Base-by-base conservation (phyloP, 1,284 basidiomycete species). In the Cryptococcus sp. region DNA sequence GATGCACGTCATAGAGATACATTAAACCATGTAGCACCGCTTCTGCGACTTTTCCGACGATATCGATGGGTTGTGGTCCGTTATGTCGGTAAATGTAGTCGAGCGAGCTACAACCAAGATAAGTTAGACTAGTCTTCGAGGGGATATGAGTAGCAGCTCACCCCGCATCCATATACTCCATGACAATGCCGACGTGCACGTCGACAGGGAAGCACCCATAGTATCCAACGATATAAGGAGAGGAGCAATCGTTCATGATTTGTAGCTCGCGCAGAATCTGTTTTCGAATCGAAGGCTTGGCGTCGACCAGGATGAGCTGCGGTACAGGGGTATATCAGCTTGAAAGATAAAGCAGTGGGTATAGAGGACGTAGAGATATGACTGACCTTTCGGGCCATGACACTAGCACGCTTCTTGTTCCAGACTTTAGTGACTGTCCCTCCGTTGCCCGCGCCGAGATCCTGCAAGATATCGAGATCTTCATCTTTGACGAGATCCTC, bases 141-240 rank as follows among this genome's bases (percentile, higher is more conserved):
- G 22, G 3, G 40, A 20, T 22, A 38, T n/a, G 39, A 13, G n/a
- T 6, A 34, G 15, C n/a, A 22, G 63, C 80, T 61, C 56, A 82
- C 79, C 80, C 80, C 54, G 81, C 79, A 64, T 99, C 92, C 93
- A 94, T 94, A 77, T 82, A 91, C 74, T 99, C 95, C 89, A 99
- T 98, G 78, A 94, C 98, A 65, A 99, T 94, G 78, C 93, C 97
- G 71, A 99, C 95, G 69, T 98, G 96, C 13, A 95, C 93, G 73
- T 99, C 95, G 13, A 88, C 87, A 45, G 97, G 82, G 80, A 93
- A 99, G 26, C 96, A 95, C 61, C 96, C 95, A 73, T 90, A 97
- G 80, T 95, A 98, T 2, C 89, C 92, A 67, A 99, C 89, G 73
- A 99, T 99, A 80, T 93, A 91, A 23, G 85, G 84, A 3, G 91